Evolutionary conservation across 352 stramenopile genomes (phyloP).

Genomic region (Globisporangium spiculum): DNA sequence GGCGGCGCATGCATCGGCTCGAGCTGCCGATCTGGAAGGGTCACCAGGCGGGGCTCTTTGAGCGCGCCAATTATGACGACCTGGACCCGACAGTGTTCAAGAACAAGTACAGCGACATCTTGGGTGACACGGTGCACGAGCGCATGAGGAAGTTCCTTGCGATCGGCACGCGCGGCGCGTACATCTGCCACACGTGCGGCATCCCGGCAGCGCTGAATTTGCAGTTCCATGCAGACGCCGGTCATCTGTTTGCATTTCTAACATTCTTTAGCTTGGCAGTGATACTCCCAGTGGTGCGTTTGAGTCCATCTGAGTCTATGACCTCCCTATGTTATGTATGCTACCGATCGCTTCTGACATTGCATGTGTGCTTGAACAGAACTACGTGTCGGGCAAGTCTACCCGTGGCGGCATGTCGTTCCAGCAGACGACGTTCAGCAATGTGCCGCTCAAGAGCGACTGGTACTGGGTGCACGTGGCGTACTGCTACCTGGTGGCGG

Average conservation of each 20-base stretch:
- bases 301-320: neutral
- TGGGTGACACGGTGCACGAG: conserved; percentile 32
- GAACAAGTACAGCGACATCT: conserved; percentile 48
- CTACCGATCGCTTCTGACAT: neutral
- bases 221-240: conserved; percentile 65
- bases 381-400: conserved; percentile 60
- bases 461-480: conserved; percentile 80
- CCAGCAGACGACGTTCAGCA: conserved; percentile 79
- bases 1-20: conserved; percentile 48
- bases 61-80: conserved; percentile 72
- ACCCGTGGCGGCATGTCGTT: conserved; percentile 39
- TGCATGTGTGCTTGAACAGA: conserved; percentile 27
- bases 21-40: conserved; percentile 64
- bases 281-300: conserved; percentile 73
- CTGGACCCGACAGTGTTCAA: conserved; percentile 36
- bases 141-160: conserved; percentile 48
- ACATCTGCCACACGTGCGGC: conserved; percentile 61
- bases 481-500: conserved; percentile 72
- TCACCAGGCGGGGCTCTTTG: conserved; percentile 59
- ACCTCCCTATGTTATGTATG: neutral
- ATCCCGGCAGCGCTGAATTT: conserved; percentile 65
- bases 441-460: conserved; percentile 70
- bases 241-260: conserved; percentile 56
- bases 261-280: conserved; percentile 63
- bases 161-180: conserved; percentile 44